These are phyloP conservation scores for Trichosporon coremiiforme DNA, from an alignment of 1,284 basidiomycete species.

Conservation along the genomic window DNA sequence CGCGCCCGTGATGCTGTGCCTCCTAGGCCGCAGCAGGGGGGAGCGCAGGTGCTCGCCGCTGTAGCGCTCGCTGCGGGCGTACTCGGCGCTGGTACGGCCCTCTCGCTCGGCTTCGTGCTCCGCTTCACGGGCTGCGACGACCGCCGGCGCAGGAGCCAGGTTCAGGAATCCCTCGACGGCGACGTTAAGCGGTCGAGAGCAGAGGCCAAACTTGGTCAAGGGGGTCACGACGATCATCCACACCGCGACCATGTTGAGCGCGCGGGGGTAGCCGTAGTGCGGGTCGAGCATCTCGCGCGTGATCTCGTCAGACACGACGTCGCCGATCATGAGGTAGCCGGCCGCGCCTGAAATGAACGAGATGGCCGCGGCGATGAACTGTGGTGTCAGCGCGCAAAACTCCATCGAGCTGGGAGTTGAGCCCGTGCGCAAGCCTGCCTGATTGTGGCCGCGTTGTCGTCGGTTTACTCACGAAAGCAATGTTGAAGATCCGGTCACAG, in stretches of 20 bases:
- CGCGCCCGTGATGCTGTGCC: conserved; percentile 13
- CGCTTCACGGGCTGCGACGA: background rate
- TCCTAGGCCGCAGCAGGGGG: conserved; percentile 7
- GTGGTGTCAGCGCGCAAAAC: background rate
- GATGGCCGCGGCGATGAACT: conserved; percentile 65
- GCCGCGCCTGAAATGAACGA: conserved; percentile 79
- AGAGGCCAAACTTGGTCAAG: conserved; percentile 84
- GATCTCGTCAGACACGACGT: conserved; percentile 81
- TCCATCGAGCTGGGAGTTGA: too few relatives aligned
- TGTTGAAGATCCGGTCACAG: conserved; percentile 66
- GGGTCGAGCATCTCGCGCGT: conserved; percentile 79
- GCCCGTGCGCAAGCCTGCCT: background rate
- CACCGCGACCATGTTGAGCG: conserved; percentile 74
- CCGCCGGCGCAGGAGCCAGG: conserved; percentile 58
- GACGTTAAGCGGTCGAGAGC: conserved; percentile 80
- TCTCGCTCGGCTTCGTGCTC: background rate
- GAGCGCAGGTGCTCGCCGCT: conserved; percentile 8
- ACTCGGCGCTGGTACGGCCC: background rate
- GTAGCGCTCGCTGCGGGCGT: background rate
- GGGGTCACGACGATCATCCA: conserved; percentile 90
- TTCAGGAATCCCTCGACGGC: conserved; percentile 75
- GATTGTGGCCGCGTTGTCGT: background rate
- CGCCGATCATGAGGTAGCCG: conserved; percentile 92
- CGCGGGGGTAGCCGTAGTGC: conserved; percentile 69
- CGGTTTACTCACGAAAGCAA: conserved; percentile 45